Evolutionary conservation across 352 stramenopile genomes (phyloP).

Genomic region (Phytophthora chlamydospora): DNA sequence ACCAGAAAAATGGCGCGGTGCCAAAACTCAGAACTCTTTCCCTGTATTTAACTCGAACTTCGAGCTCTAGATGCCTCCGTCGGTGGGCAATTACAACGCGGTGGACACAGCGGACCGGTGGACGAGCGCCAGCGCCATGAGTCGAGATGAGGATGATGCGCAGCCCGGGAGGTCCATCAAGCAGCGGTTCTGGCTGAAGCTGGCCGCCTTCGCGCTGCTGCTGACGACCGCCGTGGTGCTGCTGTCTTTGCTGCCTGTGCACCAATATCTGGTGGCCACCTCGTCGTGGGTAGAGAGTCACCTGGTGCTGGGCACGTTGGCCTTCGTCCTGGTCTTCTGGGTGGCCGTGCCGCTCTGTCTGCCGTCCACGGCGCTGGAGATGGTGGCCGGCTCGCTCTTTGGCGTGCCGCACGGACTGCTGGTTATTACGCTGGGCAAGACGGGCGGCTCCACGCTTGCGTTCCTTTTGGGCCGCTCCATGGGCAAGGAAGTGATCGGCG

Average conservation of each 20-base stretch:
- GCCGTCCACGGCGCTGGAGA: conserved; percentile 69
- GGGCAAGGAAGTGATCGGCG: conserved; percentile 63
- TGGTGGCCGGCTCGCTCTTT: conserved; percentile 71
- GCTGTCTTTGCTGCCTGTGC: conserved; percentile 55
- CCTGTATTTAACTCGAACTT: no score
- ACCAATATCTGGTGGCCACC: conserved; percentile 44
- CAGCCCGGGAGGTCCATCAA: not conserved
- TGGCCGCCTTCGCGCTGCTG: conserved; percentile 23
- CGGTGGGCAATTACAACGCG: conserved; percentile 28
- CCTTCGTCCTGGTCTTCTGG: conserved; percentile 61
- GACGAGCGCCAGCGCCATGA: conserved; percentile 12
- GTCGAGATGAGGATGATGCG: not conserved
- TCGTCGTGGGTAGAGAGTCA: conserved; percentile 60
- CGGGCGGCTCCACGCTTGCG: conserved; percentile 65
- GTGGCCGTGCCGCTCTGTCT: conserved; percentile 73
- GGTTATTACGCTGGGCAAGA: conserved; percentile 74
- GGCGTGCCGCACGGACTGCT: conserved; percentile 53
- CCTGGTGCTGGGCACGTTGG: conserved; percentile 54
- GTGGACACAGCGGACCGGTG: conserved; percentile 21
- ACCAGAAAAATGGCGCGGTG: no score
- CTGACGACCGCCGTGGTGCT: conserved; percentile 20
- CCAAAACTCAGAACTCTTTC: not conserved
- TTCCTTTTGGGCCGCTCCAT: conserved; percentile 65
- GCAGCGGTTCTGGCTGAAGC: conserved; percentile 33
- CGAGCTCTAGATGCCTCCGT: conserved; percentile 18